Evolutionary conservation across 2,329 filamentous ascomycete genomes (phyloP).

Genomic region (Colletotrichum plurivorum): DNA sequence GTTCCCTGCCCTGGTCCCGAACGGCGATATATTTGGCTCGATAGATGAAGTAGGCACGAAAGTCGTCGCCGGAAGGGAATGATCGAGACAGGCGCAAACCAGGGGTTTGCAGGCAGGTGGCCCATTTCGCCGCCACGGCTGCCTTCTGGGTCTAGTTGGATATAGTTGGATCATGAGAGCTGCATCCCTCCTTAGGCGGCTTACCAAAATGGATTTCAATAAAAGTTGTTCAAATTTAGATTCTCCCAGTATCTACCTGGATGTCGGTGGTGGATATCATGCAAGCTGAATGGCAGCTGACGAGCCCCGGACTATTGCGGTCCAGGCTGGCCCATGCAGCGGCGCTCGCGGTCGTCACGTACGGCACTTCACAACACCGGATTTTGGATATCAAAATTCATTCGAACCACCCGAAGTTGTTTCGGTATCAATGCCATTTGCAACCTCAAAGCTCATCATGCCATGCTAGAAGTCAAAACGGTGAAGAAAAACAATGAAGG

Average conservation of each 20-base stretch:
- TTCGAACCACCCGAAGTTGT: background rate
- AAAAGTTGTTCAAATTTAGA: background rate
- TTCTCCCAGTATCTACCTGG: background rate
- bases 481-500: conserved; percentile 3
- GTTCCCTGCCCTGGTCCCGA: conserved; percentile 16
- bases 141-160: conserved; percentile 2
- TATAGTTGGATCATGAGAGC: background rate
- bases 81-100: conserved; percentile 14
- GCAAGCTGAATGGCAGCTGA: too few species aligned
- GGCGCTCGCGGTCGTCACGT: background rate
- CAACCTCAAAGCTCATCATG: conserved; percentile 5
- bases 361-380: background rate
- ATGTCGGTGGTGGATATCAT: background rate
- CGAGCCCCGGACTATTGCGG: too few species aligned
- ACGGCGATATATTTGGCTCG: conserved; percentile 3
- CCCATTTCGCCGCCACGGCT: background rate
- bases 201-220: conserved; percentile 5
- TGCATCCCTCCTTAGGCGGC: background rate
- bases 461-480: background rate
- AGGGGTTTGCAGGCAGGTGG: background rate
- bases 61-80: conserved; percentile 21
- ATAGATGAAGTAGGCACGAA: conserved; percentile 18
- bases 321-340: too few species aligned
- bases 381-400: background rate
- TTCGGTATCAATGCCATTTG: conserved; percentile 1